Evolutionary conservation across 139 green algal genomes (phyloP).

Genomic region (Choricystis sp.): DNA sequence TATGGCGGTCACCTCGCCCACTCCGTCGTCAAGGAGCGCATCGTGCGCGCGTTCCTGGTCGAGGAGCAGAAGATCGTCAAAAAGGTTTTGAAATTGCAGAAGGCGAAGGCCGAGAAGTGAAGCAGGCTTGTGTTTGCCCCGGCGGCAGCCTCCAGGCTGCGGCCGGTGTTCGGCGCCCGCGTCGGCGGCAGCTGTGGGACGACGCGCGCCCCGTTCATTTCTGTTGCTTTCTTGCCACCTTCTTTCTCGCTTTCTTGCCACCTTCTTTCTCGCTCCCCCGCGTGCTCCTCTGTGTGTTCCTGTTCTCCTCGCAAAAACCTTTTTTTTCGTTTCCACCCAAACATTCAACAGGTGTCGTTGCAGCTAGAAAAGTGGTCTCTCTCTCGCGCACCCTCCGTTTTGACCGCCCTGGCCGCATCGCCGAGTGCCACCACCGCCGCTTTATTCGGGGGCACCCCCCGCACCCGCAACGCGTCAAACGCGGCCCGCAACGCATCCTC

Average conservation of each 20-base stretch:
- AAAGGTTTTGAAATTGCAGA: constrained; percentile 81
- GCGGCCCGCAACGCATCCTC: neutral
- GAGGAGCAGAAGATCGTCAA: constrained; percentile 99
- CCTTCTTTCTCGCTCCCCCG: neutral
- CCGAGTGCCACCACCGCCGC: constrained; percentile 4
- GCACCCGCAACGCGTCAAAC: neutral
- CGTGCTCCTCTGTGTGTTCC: too few relatives aligned
- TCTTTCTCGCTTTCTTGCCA: neutral
- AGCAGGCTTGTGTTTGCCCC: neutral
- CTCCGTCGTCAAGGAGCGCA: constrained; percentile 70
- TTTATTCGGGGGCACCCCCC: neutral
- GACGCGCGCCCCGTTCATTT: too few relatives aligned
- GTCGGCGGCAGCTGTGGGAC: neutral
- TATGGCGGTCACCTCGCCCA: constrained; percentile 85
- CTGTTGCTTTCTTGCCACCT: too few relatives aligned
- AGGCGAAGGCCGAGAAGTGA: constrained; percentile 32
- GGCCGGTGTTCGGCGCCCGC: neutral
- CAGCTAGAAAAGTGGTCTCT: too few relatives aligned
- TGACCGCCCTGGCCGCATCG: too few relatives aligned
- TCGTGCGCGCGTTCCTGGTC: constrained; percentile 91
- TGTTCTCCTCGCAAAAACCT: too few relatives aligned
- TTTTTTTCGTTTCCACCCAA: too few relatives aligned
- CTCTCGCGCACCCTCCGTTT: too few relatives aligned
- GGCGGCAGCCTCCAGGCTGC: neutral
- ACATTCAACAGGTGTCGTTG: too few relatives aligned